Evolutionary conservation across 495 filamentous ascomycete species (phyloP).

Genomic region (Paragyromitra xinjiangensis): DNA sequence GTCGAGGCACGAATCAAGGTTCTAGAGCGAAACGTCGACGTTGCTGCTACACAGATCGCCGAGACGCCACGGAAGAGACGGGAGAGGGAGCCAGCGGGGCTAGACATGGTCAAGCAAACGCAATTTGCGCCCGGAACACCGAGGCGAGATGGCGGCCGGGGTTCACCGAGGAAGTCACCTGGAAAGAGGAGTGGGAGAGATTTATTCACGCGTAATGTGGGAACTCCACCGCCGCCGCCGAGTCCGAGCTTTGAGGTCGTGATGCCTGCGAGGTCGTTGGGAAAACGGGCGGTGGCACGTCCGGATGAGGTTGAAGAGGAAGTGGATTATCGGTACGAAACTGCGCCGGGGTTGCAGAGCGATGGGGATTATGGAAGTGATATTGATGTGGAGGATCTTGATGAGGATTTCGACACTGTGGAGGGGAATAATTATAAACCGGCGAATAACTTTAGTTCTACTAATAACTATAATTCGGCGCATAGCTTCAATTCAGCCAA

Average conservation of each 20-base stretch:
- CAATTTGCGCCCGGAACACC: background rate
- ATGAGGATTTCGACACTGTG: background rate
- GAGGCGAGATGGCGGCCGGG: background rate
- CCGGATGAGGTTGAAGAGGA: slow-evolving; percentile 22
- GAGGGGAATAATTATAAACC: background rate
- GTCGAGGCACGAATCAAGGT: slow-evolving; percentile 33
- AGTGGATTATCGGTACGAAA: slow-evolving; percentile 18
- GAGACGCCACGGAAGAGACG: slow-evolving; percentile 47
- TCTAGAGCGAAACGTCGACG: slow-evolving; percentile 3
- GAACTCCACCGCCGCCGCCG: background rate
- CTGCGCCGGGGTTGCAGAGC: slow-evolving; percentile 51
- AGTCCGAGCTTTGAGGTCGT: background rate
- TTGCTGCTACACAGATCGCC: slow-evolving; percentile 37
- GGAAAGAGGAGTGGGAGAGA: background rate
- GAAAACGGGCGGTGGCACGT: background rate
- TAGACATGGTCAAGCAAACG: slow-evolving; percentile 4
- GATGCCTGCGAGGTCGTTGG: background rate
- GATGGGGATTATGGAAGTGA: slow-evolving; percentile 53
- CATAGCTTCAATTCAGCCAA: slow-evolving; percentile 11
- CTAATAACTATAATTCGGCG: slow-evolving; percentile 10
- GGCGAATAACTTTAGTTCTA: background rate
- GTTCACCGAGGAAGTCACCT: background rate
- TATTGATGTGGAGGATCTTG: no score
- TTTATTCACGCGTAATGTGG: background rate
- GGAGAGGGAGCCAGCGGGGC: background rate